Conservation (phyloP, 2,329 filamentous ascomycete genomes). For the Fusarium sp. region DNA sequence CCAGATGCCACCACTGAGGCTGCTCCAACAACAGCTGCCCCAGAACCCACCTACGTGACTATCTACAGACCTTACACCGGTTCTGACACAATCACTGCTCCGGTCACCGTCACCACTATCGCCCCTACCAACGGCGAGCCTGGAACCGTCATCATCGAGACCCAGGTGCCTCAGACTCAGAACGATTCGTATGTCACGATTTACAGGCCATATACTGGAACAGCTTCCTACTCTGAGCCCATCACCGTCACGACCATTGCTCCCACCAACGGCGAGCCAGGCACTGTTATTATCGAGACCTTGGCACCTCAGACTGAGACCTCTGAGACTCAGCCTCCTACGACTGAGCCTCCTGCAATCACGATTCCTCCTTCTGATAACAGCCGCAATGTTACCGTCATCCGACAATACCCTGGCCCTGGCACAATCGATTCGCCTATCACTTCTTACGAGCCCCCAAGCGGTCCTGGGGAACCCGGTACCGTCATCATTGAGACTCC, state of each 20-base stretch:
- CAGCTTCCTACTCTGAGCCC: slow-evolving; percentile 19
- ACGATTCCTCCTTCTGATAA: background rate
- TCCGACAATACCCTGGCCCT: slow-evolving; percentile 8
- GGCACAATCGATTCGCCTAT: slow-evolving; percentile 7
- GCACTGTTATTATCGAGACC: slow-evolving; percentile 33
- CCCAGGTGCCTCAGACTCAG: slow-evolving; percentile 2
- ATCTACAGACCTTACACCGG: slow-evolving; percentile 11
- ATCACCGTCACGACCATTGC: slow-evolving; percentile 25
- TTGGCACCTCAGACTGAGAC: slow-evolving; percentile 3
- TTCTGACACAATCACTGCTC: slow-evolving; percentile 2
- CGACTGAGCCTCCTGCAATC: background rate
- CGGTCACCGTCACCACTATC: slow-evolving; percentile 13
- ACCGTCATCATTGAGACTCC: slow-evolving; percentile 14
- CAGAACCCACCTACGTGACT: background rate
- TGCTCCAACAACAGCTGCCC: background rate
- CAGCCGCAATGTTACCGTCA: background rate
- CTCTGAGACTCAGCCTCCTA: background rate
- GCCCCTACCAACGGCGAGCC: slow-evolving; percentile 4
- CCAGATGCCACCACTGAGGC: background rate
- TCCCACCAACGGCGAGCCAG: slow-evolving; percentile 17
- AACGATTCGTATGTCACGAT: slow-evolving; percentile 24
- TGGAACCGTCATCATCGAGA: slow-evolving; percentile 24
- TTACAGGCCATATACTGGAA: slow-evolving; percentile 31
- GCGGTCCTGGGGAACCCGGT: slow-evolving; percentile 15
- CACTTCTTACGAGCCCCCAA: slow-evolving; percentile 27